A percentile compares a stretch with the other conserved stretches of the same genome.
Conservation (phyloP, 116 monocot species). For the Posidonia oceanica region DNA sequence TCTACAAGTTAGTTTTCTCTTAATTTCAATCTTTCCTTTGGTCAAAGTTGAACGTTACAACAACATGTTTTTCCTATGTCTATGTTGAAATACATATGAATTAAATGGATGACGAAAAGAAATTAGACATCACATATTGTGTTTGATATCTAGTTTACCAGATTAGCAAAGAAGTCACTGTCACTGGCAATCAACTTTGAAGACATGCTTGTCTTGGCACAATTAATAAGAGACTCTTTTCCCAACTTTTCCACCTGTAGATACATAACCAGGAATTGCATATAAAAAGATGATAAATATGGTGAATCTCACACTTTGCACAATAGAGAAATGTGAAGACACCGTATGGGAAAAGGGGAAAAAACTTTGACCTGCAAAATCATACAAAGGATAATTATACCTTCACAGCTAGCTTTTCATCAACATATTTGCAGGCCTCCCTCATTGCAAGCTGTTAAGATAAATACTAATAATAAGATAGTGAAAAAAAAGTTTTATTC, state of each 20-base stretch:
- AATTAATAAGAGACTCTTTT: slow-evolving; percentile 88
- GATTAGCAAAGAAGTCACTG: slow-evolving; percentile 92
- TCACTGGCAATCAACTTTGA: slow-evolving; percentile 82
- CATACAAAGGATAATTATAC: slow-evolving; percentile 16
- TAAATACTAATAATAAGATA: neutral
- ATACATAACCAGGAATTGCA: neutral
- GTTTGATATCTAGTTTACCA: slow-evolving; percentile 26
- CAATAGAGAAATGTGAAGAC: too few relatives aligned
- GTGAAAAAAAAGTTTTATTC: neutral
- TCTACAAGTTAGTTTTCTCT: too few relatives aligned
- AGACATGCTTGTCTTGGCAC: slow-evolving; percentile 99
- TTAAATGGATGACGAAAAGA: neutral
- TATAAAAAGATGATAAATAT: neutral
- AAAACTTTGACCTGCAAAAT: neutral
- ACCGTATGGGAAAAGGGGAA: neutral
- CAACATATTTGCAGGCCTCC: slow-evolving; percentile 94
- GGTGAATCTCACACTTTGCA: too few relatives aligned
- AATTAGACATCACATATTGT: neutral
- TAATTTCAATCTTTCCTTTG: too few relatives aligned
- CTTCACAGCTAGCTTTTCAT: slow-evolving; percentile 86
- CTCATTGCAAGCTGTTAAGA: slow-evolving; percentile 81
- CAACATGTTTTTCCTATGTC: too few relatives aligned
- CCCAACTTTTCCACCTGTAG: slow-evolving; percentile 91
- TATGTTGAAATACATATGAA: too few relatives aligned
- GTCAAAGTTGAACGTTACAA: too few relatives aligned